Evolutionary conservation across 345 rosid genomes (phyloP), one percentile per base, ranked within the genome.

Genomic region (Erucastrum elatum): DNA sequence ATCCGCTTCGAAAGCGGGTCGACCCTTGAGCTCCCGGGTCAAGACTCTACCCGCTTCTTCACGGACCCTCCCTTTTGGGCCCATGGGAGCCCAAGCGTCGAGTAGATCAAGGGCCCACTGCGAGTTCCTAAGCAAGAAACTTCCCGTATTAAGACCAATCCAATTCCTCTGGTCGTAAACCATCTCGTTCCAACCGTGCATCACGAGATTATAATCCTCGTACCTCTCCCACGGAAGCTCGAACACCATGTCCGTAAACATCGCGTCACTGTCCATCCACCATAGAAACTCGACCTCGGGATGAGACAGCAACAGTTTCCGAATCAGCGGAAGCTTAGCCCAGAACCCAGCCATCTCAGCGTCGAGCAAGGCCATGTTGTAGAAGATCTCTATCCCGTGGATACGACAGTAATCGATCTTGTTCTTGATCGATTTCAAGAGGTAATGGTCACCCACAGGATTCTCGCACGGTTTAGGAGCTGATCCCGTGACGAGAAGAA

Each of bases 241-340:
- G 29, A 89, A 91, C 1, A 87, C 85, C 96, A 91, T 89, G 49
- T 91, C 96, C 0, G 96, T 89, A 66, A 91, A 90, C 89, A 90
- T 84, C 0, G 96, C 91, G 27, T 90, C 96, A 78, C 90, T 88
- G 30, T 90, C 96, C 93, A 89, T 91, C 91, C 91, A 91, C 96
- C 93, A 89, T 5, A 91, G 39, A 17, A 89, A 85, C 84, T 91
- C 96, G 6, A 89, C 71, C 72, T 88, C 93, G 29, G 93, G 96
- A 76, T 89, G 96, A n/a, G 93, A 88, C 49, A 89, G 31, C 25
- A 91, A 34, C 2, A 91, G 65, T 72, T 86, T 89, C 64, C 93
- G 64, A 15, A 91, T 86, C 88, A 91, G 75, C 1, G 93, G 92
- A 6, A 90, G 83, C 84, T 87, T 90, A 4, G 90, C 90, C 96